Conservation (phyloP, 805 yeast genomes). For the Zygosaccharomyces siamensis region DNA sequence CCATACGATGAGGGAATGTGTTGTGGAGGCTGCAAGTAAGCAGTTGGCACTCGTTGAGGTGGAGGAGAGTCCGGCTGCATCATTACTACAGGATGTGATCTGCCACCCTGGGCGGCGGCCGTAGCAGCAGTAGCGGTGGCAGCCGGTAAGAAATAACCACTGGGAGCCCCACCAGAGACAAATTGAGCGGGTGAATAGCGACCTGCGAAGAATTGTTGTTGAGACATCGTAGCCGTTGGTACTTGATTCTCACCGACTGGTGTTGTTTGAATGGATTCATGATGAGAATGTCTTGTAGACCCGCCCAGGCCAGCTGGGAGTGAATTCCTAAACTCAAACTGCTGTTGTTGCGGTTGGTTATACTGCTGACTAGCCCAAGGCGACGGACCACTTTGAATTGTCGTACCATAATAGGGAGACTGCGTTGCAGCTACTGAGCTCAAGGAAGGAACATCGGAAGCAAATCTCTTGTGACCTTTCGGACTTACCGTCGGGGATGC, state of each 20-base stretch:
- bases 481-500: constrained; percentile 18
- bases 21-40: constrained; percentile 10
- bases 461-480: constrained; percentile 14
- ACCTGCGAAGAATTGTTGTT: constrained; percentile 1
- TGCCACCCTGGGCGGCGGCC: constrained; percentile 4
- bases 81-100: constrained; percentile 9
- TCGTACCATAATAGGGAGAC: not conserved
- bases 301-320: constrained; percentile 17
- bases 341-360: constrained; percentile 7
- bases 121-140: not conserved
- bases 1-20: constrained; percentile 9
- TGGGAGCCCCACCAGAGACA: not conserved
- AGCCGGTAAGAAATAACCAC: constrained; percentile 4
- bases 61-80: constrained; percentile 11
- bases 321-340: constrained; percentile 5
- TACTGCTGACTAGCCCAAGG: constrained; percentile 13
- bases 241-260: constrained; percentile 7
- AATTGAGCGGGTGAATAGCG: constrained; percentile 7
- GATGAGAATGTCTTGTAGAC: constrained; percentile 6
- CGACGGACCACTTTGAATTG: constrained; percentile 5
- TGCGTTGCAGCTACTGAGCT: constrained; percentile 5
- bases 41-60: constrained; percentile 2
- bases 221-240: not conserved
- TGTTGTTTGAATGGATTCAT: constrained; percentile 2
- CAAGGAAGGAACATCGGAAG: constrained; percentile 16